A percentile compares a stretch with the other conserved stretches of the same genome.
Conservation (phyloP, 192 early-diverging fungal species). For the Tieghemiomyces parasiticus region DNA sequence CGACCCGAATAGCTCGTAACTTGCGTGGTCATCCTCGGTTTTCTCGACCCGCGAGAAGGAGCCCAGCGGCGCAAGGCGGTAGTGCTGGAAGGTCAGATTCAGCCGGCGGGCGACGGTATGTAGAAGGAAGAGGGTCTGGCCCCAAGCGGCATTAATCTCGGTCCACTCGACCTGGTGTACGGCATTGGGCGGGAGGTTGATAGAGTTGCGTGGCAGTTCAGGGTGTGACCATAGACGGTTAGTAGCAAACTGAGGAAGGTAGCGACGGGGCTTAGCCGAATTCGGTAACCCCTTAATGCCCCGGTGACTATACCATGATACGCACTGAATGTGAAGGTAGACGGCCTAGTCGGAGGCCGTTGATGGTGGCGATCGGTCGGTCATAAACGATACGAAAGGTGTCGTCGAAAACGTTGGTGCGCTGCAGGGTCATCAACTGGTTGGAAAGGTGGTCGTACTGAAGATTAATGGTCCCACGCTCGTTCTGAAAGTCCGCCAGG, state of each 20-base stretch:
- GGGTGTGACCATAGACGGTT: no score
- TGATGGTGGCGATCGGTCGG: conserved; percentile 83
- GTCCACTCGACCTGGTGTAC: no score
- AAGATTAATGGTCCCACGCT: conserved; percentile 64
- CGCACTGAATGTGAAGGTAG: conserved; percentile 57
- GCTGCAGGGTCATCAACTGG: conserved; percentile 71
- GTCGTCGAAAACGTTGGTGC: conserved; percentile 92
- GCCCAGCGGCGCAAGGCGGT: conserved; percentile 79
- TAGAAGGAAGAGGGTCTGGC: conserved; percentile 71
- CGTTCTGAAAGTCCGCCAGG: conserved; percentile 46
- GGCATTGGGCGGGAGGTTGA: no score
- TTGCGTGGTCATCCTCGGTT: conserved; percentile 50
- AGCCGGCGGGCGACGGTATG: conserved; percentile 78
- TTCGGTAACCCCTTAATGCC: no score
- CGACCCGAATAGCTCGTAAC: conserved; percentile 80
- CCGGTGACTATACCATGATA: no score
- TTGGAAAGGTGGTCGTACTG: conserved; percentile 58
- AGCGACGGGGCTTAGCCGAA: no score
- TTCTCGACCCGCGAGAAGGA: conserved; percentile 85
- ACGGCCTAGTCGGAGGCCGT: conserved; percentile 80
- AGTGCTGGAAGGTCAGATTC: conserved; percentile 66
- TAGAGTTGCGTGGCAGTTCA: no score
- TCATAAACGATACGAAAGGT: conserved; percentile 77
- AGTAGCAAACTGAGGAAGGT: no score
- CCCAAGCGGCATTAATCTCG: conserved; percentile 95